Evolutionary conservation across 176 grass and related monocot species (phyloP).

Genomic region (Melocanna baccifera): DNA sequence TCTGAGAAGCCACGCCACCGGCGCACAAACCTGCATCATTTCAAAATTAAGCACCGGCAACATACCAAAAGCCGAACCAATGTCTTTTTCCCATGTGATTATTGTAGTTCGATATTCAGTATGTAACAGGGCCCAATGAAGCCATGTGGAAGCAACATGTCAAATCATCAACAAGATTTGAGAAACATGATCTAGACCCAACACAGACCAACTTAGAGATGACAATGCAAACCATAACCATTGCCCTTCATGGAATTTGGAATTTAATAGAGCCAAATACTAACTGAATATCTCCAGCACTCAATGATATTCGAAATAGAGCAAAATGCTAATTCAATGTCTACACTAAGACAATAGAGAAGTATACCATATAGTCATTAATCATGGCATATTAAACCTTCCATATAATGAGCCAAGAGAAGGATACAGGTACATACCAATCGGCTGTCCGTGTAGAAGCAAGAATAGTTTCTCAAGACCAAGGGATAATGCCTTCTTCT

Average conservation of each 20-base stretch:
- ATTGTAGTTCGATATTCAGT: neutral
- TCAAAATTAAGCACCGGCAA: constrained; percentile 22
- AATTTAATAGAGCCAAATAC: neutral
- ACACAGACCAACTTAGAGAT: neutral
- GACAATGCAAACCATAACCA: neutral
- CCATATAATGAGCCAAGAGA: neutral
- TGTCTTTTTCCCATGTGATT: neutral
- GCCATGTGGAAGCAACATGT: neutral
- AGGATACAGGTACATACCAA: constrained; percentile 57
- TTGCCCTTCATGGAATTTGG: neutral
- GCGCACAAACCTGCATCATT: constrained; percentile 76
- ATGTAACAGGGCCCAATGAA: neutral
- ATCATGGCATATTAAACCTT: neutral
- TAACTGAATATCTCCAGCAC: neutral
- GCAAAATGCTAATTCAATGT: neutral
- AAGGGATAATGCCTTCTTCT: constrained; percentile 64
- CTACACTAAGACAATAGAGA: neutral
- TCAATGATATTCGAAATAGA: constrained; percentile 3
- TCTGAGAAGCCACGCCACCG: constrained; percentile 70
- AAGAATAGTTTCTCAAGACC: constrained; percentile 86
- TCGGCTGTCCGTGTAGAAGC: constrained; percentile 80
- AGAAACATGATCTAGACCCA: neutral
- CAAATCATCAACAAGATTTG: neutral
- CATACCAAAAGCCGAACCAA: neutral
- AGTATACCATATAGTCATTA: neutral